phyloP scores from a whole-genome alignment of 352 stramenopile genomes.

The Phytopythium sindhum region DNA sequence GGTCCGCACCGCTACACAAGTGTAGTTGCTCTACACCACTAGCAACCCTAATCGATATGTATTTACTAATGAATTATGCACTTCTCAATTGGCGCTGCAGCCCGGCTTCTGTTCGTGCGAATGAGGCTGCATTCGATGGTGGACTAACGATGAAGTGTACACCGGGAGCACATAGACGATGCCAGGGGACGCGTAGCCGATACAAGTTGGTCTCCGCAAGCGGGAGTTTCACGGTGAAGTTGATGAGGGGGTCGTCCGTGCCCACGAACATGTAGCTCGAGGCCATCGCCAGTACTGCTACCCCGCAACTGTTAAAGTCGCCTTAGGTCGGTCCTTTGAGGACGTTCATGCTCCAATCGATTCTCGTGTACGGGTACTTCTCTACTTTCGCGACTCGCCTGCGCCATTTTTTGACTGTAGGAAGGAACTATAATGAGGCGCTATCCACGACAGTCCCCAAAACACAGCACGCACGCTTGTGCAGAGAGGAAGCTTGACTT shows the following conservation, averaged over 20 bases:
- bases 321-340: neutral
- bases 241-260: neutral
- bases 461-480: no score
- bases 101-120: neutral
- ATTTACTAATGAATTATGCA: no score
- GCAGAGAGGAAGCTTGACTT: no score
- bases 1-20: neutral
- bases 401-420: neutral
- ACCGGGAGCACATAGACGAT: neutral
- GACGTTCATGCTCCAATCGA: neutral
- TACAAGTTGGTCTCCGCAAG: neutral
- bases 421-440: no score
- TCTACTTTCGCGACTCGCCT: neutral
- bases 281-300: neutral
- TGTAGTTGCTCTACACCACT: neutral
- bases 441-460: no score
- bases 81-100: neutral
- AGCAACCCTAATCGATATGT: neutral
- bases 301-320: neutral
- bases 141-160: neutral
- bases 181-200: neutral
- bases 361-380: neutral
- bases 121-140: neutral
- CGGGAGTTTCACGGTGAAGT: neutral
- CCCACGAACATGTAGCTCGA: neutral